A percentile compares a stretch with the other conserved stretches of the same genome.
These are phyloP conservation scores for Aquilaria agallochum DNA, from an alignment of 441 rosid species.

Conservation along the genomic window DNA sequence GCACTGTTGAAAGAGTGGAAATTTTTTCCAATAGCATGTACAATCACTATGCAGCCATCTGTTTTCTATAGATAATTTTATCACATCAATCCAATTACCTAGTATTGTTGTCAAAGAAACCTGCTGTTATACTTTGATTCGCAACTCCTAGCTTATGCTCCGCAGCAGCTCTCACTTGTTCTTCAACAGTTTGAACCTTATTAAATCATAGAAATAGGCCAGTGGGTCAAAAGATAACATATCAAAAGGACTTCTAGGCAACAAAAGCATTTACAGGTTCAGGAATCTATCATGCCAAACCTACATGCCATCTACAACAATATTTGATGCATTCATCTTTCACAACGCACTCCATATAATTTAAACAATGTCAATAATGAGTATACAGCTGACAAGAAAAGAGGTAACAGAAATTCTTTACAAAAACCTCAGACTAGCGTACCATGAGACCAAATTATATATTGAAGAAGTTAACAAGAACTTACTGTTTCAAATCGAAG, in stretches of 20 bases:
- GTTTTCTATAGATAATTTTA: slow-evolving; percentile 4
- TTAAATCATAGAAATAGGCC: slow-evolving; percentile 12
- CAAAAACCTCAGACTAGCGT: background rate
- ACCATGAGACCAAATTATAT: background rate
- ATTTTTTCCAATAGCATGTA: slow-evolving; percentile 16
- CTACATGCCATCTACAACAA: no score
- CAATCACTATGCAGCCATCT: slow-evolving; percentile 5
- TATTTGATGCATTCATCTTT: no score
- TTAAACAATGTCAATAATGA: no score
- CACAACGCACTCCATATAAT: no score
- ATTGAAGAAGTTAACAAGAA: background rate
- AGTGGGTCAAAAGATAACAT: slow-evolving; percentile 2
- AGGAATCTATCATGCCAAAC: background rate
- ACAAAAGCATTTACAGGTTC: background rate
- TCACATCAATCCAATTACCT: slow-evolving; percentile 40
- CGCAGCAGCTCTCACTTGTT: slow-evolving; percentile 95
- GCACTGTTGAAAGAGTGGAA: slow-evolving; percentile 49
- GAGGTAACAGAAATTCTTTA: background rate
- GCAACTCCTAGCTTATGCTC: slow-evolving; percentile 98
- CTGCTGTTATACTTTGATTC: slow-evolving; percentile 97
- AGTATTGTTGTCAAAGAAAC: slow-evolving; percentile 92
- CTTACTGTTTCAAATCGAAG: slow-evolving; percentile 93
- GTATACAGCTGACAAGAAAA: no score
- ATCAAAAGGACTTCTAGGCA: slow-evolving; percentile 1
- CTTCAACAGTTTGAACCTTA: slow-evolving; percentile 93